phyloP scores from a whole-genome alignment of 2,329 filamentous ascomycete species.

The Moelleriella libera region DNA sequence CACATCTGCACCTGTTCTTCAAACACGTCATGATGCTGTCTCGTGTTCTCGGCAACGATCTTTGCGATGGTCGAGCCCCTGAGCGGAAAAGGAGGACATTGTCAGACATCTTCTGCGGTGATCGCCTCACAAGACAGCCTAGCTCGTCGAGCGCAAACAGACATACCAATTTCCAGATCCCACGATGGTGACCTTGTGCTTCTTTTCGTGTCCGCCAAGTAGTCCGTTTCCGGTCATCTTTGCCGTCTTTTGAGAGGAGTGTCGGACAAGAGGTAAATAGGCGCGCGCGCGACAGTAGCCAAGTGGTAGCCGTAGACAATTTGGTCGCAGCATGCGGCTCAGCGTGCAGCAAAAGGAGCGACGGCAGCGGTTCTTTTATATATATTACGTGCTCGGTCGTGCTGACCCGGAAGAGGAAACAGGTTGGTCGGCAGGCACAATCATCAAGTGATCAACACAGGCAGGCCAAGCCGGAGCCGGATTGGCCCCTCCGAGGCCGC shows the following conservation, averaged over 20 bases:
- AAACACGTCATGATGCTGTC: constrained; percentile 64
- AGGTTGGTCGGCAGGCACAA: constrained; percentile 1
- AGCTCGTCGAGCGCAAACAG: not conserved
- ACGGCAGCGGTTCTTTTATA: no score
- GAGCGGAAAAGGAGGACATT: not conserved
- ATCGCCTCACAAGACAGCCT: not conserved
- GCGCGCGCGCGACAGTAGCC: not conserved
- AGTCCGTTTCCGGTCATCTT: constrained; percentile 18
- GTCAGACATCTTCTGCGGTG: not conserved
- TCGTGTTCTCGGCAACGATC: constrained; percentile 87
- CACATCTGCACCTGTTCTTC: constrained; percentile 93
- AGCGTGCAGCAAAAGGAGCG: not conserved
- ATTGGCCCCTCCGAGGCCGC: not conserved
- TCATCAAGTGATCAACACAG: not conserved
- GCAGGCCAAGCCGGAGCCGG: not conserved
- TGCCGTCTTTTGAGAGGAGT: constrained; percentile 3
- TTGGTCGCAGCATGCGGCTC: constrained; percentile 3
- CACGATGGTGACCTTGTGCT: constrained; percentile 86
- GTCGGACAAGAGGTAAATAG: not conserved
- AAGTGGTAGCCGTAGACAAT: not conserved
- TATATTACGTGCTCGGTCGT: no score
- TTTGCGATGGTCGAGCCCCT: constrained; percentile 97
- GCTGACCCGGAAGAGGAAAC: not conserved
- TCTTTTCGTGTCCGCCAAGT: constrained; percentile 43
- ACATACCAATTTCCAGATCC: constrained; percentile 90